Evolutionary conservation across 495 filamentous ascomycete genomes (phyloP).

Genomic region (Penicillium bovifimosum): DNA sequence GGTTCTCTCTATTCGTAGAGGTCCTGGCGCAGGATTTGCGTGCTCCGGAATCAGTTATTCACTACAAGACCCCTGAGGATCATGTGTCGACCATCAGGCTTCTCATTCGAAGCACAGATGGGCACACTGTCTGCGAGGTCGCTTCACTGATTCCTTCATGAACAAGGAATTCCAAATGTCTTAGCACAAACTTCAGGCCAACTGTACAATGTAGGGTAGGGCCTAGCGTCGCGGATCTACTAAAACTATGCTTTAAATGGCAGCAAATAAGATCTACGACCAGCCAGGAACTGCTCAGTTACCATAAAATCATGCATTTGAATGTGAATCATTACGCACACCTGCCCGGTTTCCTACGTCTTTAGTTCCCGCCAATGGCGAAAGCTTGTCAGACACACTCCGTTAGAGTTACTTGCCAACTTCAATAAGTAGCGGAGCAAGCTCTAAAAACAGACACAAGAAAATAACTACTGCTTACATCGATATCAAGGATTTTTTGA

Average conservation of each 20-base stretch:
- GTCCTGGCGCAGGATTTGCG: neutral
- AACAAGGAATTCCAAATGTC: neutral
- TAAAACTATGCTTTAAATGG: neutral
- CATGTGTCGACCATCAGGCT: neutral
- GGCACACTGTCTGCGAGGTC: neutral
- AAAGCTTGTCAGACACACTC: too few relatives aligned
- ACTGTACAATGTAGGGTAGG: neutral
- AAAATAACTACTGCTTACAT: too few relatives aligned
- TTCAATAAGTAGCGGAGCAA: too few relatives aligned
- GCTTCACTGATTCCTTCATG: neutral
- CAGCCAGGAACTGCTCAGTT: neutral
- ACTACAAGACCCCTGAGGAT: neutral
- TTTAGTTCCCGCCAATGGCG: constrained; percentile 4
- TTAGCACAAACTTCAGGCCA: constrained; percentile 8
- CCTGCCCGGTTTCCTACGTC: neutral
- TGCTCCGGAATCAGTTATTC: neutral
- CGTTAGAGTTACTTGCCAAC: too few relatives aligned
- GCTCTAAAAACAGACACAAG: too few relatives aligned
- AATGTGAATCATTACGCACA: neutral
- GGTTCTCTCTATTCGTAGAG: neutral
- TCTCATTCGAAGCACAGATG: neutral
- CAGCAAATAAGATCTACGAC: neutral
- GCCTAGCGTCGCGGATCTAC: neutral
- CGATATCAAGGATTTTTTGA: too few relatives aligned
- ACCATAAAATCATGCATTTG: neutral